phyloP scores from a whole-genome alignment of 192 early-diverging fungal genomes.

The Backusella morwellensis region DNA sequence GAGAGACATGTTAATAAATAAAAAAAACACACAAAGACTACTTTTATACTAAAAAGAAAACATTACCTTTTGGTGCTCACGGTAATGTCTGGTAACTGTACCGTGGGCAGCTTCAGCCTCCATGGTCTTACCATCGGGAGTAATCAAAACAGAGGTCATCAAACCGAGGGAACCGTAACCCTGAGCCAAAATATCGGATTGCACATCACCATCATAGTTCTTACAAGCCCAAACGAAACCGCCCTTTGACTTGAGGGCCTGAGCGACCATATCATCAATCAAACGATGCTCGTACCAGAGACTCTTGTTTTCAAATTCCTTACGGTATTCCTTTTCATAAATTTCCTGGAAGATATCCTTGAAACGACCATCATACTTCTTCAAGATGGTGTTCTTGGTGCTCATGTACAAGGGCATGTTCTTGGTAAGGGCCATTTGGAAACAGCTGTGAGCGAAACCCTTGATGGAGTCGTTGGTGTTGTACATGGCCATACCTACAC shows the following conservation, averaged over 20 bases:
- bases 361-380: slow-evolving; percentile 97
- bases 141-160: slow-evolving; percentile 96
- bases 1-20: neutral
- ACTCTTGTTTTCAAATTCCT: slow-evolving; percentile 26
- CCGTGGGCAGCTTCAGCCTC: slow-evolving; percentile 67
- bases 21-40: neutral
- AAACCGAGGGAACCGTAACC: slow-evolving; percentile 90
- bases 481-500: slow-evolving; percentile 97
- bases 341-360: slow-evolving; percentile 96
- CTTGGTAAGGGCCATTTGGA: slow-evolving; percentile 88
- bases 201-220: slow-evolving; percentile 84
- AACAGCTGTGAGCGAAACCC: slow-evolving; percentile 94
- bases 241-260: slow-evolving; percentile 93
- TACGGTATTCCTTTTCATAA: slow-evolving; percentile 58
- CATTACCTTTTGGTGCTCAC: slow-evolving; percentile 79
- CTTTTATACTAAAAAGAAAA: neutral
- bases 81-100: slow-evolving; percentile 93
- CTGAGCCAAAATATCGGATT: slow-evolving; percentile 82
- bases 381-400: slow-evolving; percentile 98
- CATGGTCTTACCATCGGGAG: slow-evolving; percentile 89
- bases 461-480: slow-evolving; percentile 87
- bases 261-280: slow-evolving; percentile 99
- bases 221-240: slow-evolving; percentile 95
- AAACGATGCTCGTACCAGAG: slow-evolving; percentile 99
- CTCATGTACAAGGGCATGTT: slow-evolving; percentile 95